A percentile compares a stretch with the other conserved stretches of the same genome.
phyloP scores from a whole-genome alignment of 2,329 filamentous ascomycete species.

The Colletotrichum caudatum region DNA sequence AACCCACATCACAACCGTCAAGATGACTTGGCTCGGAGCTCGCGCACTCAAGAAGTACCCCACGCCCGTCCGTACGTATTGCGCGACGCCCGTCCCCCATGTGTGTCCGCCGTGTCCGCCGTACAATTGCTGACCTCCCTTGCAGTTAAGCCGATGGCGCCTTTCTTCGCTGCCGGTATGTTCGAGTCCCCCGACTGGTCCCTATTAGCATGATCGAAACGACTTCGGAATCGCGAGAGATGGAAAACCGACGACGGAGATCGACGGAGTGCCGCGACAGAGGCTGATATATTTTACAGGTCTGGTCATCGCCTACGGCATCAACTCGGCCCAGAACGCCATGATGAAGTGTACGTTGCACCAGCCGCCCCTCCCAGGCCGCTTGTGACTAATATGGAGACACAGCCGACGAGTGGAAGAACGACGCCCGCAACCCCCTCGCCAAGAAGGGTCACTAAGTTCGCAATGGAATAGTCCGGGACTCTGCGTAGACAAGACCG shows the following conservation, averaged over 20 bases:
- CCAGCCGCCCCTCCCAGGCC: constrained; percentile 21
- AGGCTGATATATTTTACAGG: constrained; percentile 62
- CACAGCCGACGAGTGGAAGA: constrained; percentile 93
- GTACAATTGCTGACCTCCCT: constrained; percentile 40
- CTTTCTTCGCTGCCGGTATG: constrained; percentile 96
- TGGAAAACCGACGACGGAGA: background rate
- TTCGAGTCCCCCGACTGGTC: constrained; percentile 45
- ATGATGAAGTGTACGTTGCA: constrained; percentile 78
- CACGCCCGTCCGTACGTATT: constrained; percentile 78
- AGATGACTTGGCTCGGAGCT: constrained; percentile 80
- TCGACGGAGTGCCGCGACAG: constrained; percentile 3
- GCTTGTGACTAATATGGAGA: constrained; percentile 46
- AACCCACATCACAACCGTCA: constrained; percentile 59
- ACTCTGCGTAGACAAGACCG: constrained; percentile 26
- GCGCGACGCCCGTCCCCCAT: constrained; percentile 49
- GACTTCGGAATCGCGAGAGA: background rate
- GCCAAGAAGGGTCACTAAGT: constrained; percentile 63
- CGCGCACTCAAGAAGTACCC: constrained; percentile 82
- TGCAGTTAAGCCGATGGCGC: constrained; percentile 88
- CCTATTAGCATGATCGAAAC: background rate
- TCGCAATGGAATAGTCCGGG: constrained; percentile 37
- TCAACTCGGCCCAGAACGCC: constrained; percentile 84
- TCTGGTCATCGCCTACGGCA: constrained; percentile 87
- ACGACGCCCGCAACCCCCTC: constrained; percentile 90
- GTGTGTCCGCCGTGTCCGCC: constrained; percentile 33